phyloP scores from a whole-genome alignment of 108 stramenopile species.

The Aurantiochytrium sp. region DNA sequence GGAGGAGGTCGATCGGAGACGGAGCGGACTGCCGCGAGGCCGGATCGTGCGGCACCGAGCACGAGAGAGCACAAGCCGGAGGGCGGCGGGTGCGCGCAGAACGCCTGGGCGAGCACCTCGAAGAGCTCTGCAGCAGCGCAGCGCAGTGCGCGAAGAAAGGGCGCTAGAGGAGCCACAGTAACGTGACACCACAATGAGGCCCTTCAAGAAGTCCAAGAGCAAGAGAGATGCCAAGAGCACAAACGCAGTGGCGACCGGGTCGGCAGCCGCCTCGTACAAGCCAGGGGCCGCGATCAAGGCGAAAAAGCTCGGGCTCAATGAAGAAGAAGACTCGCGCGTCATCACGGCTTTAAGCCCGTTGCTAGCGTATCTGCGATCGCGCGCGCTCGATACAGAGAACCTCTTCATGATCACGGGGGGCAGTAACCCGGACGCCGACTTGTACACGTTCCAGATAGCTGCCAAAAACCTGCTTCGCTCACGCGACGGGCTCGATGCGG shows the following conservation, averaged over 20 bases:
- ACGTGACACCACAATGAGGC: not conserved
- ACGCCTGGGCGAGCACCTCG: too few relatives aligned
- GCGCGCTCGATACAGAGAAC: not conserved
- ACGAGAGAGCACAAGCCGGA: too few relatives aligned
- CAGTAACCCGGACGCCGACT: not conserved
- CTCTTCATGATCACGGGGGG: not conserved
- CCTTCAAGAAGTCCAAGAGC: not conserved
- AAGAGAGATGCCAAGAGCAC: not conserved
- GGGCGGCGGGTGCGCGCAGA: too few relatives aligned
- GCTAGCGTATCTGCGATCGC: not conserved
- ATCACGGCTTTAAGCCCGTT: not conserved
- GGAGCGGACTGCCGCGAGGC: too few relatives aligned
- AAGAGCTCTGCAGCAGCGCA: too few relatives aligned
- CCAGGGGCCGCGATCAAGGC: not conserved
- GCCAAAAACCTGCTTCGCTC: not conserved
- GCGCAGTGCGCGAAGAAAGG: too few relatives aligned
- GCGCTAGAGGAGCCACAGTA: too few relatives aligned
- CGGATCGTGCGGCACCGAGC: too few relatives aligned
- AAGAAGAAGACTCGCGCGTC: not conserved
- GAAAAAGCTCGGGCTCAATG: slow-evolving; percentile 2
- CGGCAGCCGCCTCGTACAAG: not conserved
- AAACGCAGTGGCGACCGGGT: not conserved
- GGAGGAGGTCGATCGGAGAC: too few relatives aligned
- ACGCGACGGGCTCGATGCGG: not conserved
- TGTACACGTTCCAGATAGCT: not conserved